Evolutionary conservation across 129 eudicot genomes (phyloP), one percentile per base, ranked within the genome.

Genomic region (Apium graveolens): DNA sequence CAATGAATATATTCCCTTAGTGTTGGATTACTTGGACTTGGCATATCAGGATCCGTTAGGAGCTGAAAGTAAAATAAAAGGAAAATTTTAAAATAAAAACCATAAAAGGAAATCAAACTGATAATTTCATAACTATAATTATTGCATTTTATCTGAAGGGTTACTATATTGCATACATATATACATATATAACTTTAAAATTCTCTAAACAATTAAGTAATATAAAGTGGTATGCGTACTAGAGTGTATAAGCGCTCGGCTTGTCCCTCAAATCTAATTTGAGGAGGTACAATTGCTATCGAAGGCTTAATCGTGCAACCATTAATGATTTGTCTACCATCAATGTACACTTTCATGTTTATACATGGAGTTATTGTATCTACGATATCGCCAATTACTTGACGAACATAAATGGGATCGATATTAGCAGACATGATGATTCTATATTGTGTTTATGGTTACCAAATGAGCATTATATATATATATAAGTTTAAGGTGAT

Each of bases 31-130:
- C 75, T 38, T 5, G 92, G 92, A 79, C 90, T 88, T 3, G 92
- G 92, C 57, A 88, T 89, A 82, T 88, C 90, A 18, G 92, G 92
- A 77, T 88, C 90, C 4, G 83, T 81, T 88, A 84, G 84, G 24
- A 88, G 89, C 91, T 88, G n/a, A 65, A 72, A 17, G 2, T 1
- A 66, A 3, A 41, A 39, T 7, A 70, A 38, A 39, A 17, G 11
- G 0, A 35, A 35, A 34, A 69, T 17, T 9, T 11, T 3, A n/a
- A 14, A 14, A 0, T 11, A 66, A 66, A 2, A 13, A 0, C 16
- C 34, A 66, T 11, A n/a, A 12, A 6, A 12, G 29, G 10, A 65
- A 3, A 31, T 29, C 16, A 63, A 32, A 41, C 1, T 41, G 11
- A 41, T 11, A 41, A 41, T 41, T 41, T 41, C 44, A 41, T 41